Base-by-base conservation (phyloP, 1,284 basidiomycete genomes). In the Boletellus deceptivus region DNA sequence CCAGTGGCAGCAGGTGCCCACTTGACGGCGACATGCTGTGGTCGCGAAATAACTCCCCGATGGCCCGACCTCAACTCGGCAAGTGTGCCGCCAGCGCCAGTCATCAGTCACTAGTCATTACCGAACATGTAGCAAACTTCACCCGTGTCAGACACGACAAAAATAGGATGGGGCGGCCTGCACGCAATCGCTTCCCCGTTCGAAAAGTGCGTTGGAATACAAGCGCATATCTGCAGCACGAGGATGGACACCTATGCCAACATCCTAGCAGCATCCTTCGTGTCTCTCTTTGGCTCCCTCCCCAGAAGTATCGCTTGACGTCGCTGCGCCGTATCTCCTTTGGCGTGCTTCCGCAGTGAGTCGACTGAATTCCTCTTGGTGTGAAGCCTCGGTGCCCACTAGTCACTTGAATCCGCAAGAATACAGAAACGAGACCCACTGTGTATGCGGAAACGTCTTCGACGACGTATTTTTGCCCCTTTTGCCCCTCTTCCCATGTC, bases 401-500 rank as follows among this genome's bases (percentile, higher is more conserved):
- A 31, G 37, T 56, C 24, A 55, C 35, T 22, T 1, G 35, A 13
- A 13, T 35, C 16, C 36, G 36, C 18, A 14, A 27, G 14, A 13
- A 46, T 43, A 38, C 20, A 31, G 36, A 24, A 49, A 40, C 2
- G 25, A 41, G 57, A 72, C 49, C 58, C 44, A 84, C 83, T 67
- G 79, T 72, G 57, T 86, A 73, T 16, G 71, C 70, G 17, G 62
- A 60, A 3, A 64, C 52, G 57, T 85, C 78, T 4, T 72, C 68
- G n/a, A 78, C 71, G 4, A 69, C 59, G 8, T 56, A 60, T 55
- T 78, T 80, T 59, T 52, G 35, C 37, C 39, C 53, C 38, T 55
- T 61, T 47, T 62, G 68, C 11, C 74, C 71, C 18, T 80, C 78
- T 57, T 88, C 86, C 80, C 81, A 84, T 56, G 70, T 70, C 55